phyloP scores from a whole-genome alignment of 179 eudicot genomes.

The Silene coronaria region DNA sequence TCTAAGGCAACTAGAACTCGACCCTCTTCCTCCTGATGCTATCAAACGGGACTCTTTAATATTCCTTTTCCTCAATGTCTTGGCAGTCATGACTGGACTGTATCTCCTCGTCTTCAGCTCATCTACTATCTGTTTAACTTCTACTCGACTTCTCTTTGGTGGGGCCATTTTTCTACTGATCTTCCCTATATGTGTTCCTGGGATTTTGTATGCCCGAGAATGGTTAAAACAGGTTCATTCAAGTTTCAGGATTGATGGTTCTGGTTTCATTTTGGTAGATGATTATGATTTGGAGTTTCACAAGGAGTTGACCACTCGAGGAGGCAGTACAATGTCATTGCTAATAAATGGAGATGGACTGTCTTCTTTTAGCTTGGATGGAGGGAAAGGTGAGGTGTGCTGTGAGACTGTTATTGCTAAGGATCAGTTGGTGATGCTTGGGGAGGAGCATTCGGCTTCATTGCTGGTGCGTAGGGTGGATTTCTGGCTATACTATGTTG shows the following conservation, averaged over 20 bases:
- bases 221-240: conserved; percentile 56
- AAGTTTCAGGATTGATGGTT: conserved; percentile 36
- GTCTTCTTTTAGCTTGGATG: conserved; percentile 10
- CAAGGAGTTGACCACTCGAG: conserved; percentile 38
- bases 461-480: conserved; percentile 55
- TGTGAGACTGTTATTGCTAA: conserved; percentile 33
- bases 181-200: conserved; percentile 61
- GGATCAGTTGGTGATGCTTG: conserved; percentile 61
- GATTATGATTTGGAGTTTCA: conserved; percentile 63
- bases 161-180: conserved; percentile 65
- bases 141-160: conserved; percentile 40
- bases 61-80: conserved; percentile 48
- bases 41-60: conserved; percentile 41
- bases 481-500: conserved; percentile 82
- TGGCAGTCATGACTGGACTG: conserved; percentile 67
- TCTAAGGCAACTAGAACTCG: conserved; percentile 51
- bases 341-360: conserved; percentile 18
- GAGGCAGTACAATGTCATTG: conserved; percentile 21
- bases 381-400: conserved; percentile 28
- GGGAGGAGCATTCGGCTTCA: conserved; percentile 66
- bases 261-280: conserved; percentile 58
- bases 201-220: conserved; percentile 54
- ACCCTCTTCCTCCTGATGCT: conserved; percentile 38
- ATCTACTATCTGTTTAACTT: conserved; percentile 14
- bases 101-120: conserved; percentile 66